phyloP scores from a whole-genome alignment of 352 stramenopile species.

The Globisporangium yorkense region DNA sequence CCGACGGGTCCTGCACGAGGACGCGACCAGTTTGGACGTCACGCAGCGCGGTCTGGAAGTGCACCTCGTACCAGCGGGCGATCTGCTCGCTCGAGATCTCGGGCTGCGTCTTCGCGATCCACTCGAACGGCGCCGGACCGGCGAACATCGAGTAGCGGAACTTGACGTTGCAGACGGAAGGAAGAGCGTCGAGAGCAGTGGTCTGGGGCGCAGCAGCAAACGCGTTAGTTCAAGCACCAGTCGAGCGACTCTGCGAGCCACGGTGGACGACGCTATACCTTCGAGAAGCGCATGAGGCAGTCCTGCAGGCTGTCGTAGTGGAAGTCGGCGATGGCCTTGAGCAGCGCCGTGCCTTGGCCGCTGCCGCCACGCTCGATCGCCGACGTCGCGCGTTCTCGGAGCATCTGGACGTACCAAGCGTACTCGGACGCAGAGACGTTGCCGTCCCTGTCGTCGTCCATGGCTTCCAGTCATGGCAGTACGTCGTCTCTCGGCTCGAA shows the following conservation, averaged over 20 bases:
- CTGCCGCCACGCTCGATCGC: background rate
- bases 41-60: background rate
- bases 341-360: background rate
- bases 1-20: background rate
- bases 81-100: background rate
- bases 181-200: background rate
- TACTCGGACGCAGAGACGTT: background rate
- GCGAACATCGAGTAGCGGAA: slow-evolving; percentile 43
- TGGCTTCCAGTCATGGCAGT: background rate
- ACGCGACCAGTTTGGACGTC: background rate
- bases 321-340: slow-evolving; percentile 15
- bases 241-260: too few relatives aligned
- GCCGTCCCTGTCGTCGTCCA: background rate
- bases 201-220: background rate
- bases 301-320: slow-evolving; percentile 25
- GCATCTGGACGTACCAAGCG: background rate
- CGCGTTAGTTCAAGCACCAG: background rate
- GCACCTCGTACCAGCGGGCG: background rate
- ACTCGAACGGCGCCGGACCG: slow-evolving; percentile 30
- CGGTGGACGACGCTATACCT: slow-evolving; percentile 6
- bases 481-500: background rate
- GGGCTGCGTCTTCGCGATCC: slow-evolving; percentile 15
- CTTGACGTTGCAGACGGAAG: slow-evolving; percentile 30
- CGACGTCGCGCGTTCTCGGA: background rate
- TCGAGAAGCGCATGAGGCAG: slow-evolving; percentile 16